Evolutionary conservation across 352 stramenopile species (phyloP).

Genomic region (Phytophthora tubulina): DNA sequence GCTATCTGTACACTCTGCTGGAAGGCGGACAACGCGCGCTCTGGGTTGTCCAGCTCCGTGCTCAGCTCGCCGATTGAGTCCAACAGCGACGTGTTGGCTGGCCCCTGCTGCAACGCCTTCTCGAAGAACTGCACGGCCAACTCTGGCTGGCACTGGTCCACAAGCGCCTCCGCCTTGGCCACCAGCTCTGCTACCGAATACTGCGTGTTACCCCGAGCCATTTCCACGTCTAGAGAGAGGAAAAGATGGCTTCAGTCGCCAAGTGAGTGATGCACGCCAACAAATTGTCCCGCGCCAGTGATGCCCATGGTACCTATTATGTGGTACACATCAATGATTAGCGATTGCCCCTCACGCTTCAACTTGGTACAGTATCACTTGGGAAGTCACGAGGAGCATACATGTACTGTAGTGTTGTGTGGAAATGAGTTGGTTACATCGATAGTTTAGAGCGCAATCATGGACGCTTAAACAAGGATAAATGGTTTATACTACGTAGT

Average conservation of each 20-base stretch:
- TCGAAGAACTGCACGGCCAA: constrained; percentile 88
- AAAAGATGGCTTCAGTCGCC: constrained; percentile 12
- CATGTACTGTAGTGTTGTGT: too few species aligned
- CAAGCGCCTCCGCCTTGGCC: constrained; percentile 82
- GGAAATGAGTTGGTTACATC: too few species aligned
- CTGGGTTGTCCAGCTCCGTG: constrained; percentile 85
- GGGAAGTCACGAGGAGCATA: too few species aligned
- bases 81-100: constrained; percentile 73
- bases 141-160: constrained; percentile 89
- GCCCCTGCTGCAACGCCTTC: constrained; percentile 77
- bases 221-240: constrained; percentile 18
- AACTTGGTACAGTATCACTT: neutral
- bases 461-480: neutral
- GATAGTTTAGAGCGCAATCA: neutral
- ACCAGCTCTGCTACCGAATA: constrained; percentile 80
- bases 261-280: constrained; percentile 22
- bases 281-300: constrained; percentile 26
- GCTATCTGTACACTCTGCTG: constrained; percentile 73
- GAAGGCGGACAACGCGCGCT: constrained; percentile 79
- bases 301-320: constrained; percentile 5
- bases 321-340: constrained; percentile 10
- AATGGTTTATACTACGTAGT: constrained; percentile 10
- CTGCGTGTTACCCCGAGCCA: constrained; percentile 41
- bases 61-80: constrained; percentile 84
- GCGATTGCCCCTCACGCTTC: constrained; percentile 3